phyloP scores from a whole-genome alignment of 768 basidiomycete genomes.

The Tricholoma furcatifolium region DNA sequence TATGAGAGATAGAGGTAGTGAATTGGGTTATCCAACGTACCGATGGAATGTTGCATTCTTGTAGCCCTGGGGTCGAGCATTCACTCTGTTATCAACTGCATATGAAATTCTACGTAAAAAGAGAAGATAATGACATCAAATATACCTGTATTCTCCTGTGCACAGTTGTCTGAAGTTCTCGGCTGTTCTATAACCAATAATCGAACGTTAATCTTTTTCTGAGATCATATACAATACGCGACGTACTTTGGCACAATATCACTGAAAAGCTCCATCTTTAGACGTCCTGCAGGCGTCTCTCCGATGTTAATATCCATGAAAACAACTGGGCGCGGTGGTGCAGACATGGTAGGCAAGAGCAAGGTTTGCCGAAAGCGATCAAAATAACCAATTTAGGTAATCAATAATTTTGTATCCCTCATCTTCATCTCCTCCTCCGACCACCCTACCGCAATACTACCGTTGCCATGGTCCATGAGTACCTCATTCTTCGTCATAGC shows the following conservation, averaged over 20 bases:
- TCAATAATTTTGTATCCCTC: no score
- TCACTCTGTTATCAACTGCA: constrained; percentile 49
- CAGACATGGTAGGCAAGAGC: constrained; percentile 8
- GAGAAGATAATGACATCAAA: background rate
- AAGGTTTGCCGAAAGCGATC: background rate
- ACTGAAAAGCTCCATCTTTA: constrained; percentile 97
- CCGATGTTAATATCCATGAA: constrained; percentile 98
- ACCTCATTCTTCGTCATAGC: no score
- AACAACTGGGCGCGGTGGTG: constrained; percentile 73
- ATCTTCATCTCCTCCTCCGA: no score
- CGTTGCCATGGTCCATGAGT: no score
- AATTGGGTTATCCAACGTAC: constrained; percentile 40
- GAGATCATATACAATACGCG: background rate
- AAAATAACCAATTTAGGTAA: background rate
- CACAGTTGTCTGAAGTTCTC: constrained; percentile 98
- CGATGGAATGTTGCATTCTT: constrained; percentile 91
- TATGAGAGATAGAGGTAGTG: background rate
- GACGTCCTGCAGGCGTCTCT: constrained; percentile 90
- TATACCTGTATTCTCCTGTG: constrained; percentile 92
- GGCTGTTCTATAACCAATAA: constrained; percentile 63
- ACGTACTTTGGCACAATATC: constrained; percentile 93
- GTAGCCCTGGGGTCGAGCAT: constrained; percentile 86
- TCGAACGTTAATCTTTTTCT: background rate
- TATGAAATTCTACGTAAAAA: constrained; percentile 7
- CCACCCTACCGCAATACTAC: no score